These are phyloP conservation scores for Heliosperma pusillum DNA, from an alignment of 148 eudicot genomes.

Conservation along the genomic window DNA sequence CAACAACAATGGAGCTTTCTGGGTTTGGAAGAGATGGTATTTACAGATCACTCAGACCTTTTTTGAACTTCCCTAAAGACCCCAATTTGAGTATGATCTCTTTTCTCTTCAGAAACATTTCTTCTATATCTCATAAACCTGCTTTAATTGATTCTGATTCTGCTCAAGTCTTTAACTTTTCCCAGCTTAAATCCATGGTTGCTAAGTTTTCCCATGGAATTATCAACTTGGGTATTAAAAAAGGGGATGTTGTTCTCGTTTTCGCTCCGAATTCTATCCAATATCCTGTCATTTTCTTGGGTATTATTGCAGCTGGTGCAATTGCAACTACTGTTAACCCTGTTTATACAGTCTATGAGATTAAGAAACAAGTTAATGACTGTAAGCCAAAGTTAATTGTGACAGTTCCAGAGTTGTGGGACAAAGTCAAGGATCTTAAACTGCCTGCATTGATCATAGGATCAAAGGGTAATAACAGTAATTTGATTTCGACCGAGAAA, in stretches of 20 bases:
- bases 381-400: constrained; percentile 50
- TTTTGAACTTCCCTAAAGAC: constrained; percentile 37
- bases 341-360: constrained; percentile 44
- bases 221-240: constrained; percentile 43
- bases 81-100: constrained; percentile 51
- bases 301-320: constrained; percentile 56
- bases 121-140: constrained; percentile 44
- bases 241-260: constrained; percentile 60
- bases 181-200: constrained; percentile 47
- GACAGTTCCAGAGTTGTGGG: constrained; percentile 45
- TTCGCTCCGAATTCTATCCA: constrained; percentile 67
- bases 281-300: constrained; percentile 49
- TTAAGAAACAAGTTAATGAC: constrained; percentile 58
- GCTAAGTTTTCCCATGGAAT: constrained; percentile 47
- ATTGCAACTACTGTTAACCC: constrained; percentile 74
- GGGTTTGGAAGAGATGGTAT: constrained; percentile 74
- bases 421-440: constrained; percentile 40
- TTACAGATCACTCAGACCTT: constrained; percentile 56
- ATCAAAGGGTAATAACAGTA: neutral
- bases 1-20: constrained; percentile 53
- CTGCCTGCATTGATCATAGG: constrained; percentile 52
- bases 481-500: constrained; percentile 12
- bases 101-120: constrained; percentile 55
- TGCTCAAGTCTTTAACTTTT: constrained; percentile 42
- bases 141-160: constrained; percentile 61